Evolutionary conservation across 495 filamentous ascomycete genomes (phyloP), one percentile per base, ranked within the genome.

Genomic region (Opeltia flavorubescens): DNA sequence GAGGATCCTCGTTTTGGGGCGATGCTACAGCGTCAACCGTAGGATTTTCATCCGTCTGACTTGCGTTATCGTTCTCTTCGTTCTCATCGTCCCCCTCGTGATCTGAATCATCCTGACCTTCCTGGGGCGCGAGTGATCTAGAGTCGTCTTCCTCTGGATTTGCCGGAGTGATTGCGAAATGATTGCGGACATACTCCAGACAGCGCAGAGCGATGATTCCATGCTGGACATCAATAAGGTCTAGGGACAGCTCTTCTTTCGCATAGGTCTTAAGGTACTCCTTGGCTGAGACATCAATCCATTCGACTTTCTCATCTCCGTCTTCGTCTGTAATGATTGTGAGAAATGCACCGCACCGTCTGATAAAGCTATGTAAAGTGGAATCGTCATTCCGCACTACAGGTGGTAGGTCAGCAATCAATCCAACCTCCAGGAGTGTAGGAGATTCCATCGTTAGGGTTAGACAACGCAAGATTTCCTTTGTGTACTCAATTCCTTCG

Each of bases 401-500:
- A 18, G 5, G 12, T n/a, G 49, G 49, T 31, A 51, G 25, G 34
- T 51, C 49, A 26, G 49, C 43, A 1, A 51, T 47, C 17, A 51
- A 28, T 23, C 30, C 49, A 41, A 51, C 43, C 25, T 51, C 49
- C 20, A 25, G 41, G 29, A 51, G 28, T 15, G 43, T 48, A 18
- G 49, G 49, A 3, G 44, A 47, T 30, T 41, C 29, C n/a, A 26
- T n/a, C 24, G 49, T 44, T 11, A 51, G 28, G 5, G 47, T 36
- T 31, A 51, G 20, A 33, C 49, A 51, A 18, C 49, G 27, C 5
- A 51, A 34, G n/a, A 51, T 51, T 17, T 51, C 49, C 24, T 51
- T 51, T 2, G 49, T 51, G 21, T 51, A 40, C 41, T 51, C 49
- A 28, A 51, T 48, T 11, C 43, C 49, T 51, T 51, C 49, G 25